Conservation (phyloP, 75 land plant species). For the Chamaecyparis obtusa region DNA sequence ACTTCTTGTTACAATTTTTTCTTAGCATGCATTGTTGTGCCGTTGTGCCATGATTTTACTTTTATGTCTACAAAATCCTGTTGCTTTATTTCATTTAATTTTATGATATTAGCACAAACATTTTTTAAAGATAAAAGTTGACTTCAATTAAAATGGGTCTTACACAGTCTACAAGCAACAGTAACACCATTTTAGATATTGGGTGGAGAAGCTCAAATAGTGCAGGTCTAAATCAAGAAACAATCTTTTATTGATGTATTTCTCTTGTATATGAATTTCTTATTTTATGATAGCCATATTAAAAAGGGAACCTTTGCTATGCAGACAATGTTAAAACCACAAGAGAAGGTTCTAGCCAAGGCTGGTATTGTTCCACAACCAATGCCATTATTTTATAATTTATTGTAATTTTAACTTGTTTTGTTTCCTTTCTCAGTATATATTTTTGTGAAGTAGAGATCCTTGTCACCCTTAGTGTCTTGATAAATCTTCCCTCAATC, state of each 20-base stretch:
- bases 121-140: background rate
- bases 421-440: background rate
- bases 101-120: background rate
- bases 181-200: constrained; percentile 80
- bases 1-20: background rate
- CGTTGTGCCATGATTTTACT: background rate
- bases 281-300: background rate
- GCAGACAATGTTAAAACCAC: constrained; percentile 87
- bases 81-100: background rate
- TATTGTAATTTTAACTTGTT: background rate
- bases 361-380: constrained; percentile 46
- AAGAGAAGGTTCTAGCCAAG: constrained; percentile 68
- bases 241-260: background rate
- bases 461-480: background rate
- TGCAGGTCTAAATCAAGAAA: constrained; percentile 57
- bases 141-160: background rate
- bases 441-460: background rate
- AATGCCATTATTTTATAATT: background rate
- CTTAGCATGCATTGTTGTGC: background rate
- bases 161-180: constrained; percentile 71
- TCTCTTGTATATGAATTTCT: background rate
- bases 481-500: background rate
- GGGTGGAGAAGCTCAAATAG: constrained; percentile 89
- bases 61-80: background rate
- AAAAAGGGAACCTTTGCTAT: background rate